Evolutionary conservation across 78 protist species (phyloP), one percentile per base, ranked within the genome.

Genomic region (Mantamonas sphyraenae): DNA sequence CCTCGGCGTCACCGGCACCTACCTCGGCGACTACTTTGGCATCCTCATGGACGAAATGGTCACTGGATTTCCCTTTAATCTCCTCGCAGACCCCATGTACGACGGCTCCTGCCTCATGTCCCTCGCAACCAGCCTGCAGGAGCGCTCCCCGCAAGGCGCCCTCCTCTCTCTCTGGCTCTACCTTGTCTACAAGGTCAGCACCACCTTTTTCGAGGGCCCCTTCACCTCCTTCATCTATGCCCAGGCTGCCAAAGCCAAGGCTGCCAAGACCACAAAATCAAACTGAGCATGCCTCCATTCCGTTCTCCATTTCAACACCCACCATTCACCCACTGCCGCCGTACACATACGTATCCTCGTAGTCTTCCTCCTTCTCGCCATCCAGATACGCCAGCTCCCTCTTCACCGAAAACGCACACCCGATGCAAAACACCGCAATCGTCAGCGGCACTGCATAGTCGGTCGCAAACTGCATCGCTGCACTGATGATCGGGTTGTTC

Each of bases 61-160:
- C 60, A 70, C 75, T 31, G 94, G 85, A 19, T 89, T 89, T 74
- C 94, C 94, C 66, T 89, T 85, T 77, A 85, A 74, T 53, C 71
- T 83, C n/a, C 53, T 79, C 67, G 47, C 50, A 10, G 68, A 85
- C 64, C 94, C 94, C 47, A 89, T 89, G 94, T 89, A 89, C 78
- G 58, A 64, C 58, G 94, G 94, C 20, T 39, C 93, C 14, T 20
- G 24, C 38, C 9, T 19, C 33, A 14, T 14, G 39, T 8, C 17
- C 4, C 59, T 50, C 2, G 1, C 59, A 2, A 7, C n/a, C 2
- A 3, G 20, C 17, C 14, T 22, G 43, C 55, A 67, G 64, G 40
- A 53, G 26, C 19, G 61, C 58, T 76, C 77, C 76, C 53, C 68
- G 20, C 77, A 76, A 17, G 91, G 91, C 50, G 30, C 68, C 50